Base-by-base conservation (phyloP, 139 green algal species). In the Closterium sp. region DNA sequence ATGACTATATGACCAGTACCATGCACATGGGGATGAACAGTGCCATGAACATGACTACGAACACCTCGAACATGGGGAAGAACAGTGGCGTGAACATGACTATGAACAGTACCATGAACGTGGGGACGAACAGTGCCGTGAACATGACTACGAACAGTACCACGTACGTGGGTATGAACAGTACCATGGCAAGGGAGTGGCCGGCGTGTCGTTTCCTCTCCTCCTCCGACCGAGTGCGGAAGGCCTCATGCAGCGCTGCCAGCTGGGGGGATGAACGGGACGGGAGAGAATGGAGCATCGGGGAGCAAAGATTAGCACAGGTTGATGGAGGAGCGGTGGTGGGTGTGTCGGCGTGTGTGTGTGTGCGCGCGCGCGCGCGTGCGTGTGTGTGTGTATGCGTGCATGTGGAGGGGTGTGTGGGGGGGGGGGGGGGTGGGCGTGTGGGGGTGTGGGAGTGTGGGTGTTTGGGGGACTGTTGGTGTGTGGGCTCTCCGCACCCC, bases 121-220 rank as follows among this genome's bases (percentile, higher is more conserved):
- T n/a, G n/a, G n/a, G 4, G 36, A 4, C 4, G 6, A 55, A 55
- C 4, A 55, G 36, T 12, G 6, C 36, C 36, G 36, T 12, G 36
- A 55, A 55, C 4, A 55, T 55, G 36, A 16, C 12, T 25, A 16
- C 43, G 23, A 10, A 16, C 4, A 55, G 36, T 76, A 76, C 12
- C 55, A 76, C 23, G 55, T 19, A 76, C 9, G 55, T 76, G 55
- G 55, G 55, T 23, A 28, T 33, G 83, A 16, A 25, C 28, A 86
- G n/a, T 33, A 86, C 83, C 83, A 86, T 86, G 83, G 83, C 83
- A 86, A 86, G 83, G n/a, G n/a, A 34, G 83, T 86, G 83, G 5
- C n/a, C 83, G 3, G n/a, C 83, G 1, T 86, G 83, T 32, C 83
- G n/a, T 23, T 86, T 86, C n/a, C 83, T 32, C n/a, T 32, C n/a